Evolutionary conservation across 805 yeast species (phyloP), one percentile per base, ranked within the genome.

Genomic region (Saccharomycopsis sp.): DNA sequence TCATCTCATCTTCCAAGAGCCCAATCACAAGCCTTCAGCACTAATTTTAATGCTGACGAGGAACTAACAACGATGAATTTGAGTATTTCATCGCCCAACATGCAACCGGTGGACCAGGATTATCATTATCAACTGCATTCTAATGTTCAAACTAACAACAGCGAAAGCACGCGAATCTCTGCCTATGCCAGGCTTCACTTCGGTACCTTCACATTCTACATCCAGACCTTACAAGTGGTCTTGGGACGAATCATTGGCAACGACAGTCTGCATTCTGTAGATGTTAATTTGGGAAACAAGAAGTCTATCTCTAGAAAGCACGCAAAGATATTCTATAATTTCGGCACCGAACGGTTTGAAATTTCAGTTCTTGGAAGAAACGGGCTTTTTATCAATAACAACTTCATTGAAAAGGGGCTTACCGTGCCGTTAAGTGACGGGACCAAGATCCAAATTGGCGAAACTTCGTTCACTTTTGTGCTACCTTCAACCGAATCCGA

Each of bases 331-430:
- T 93, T 92, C 70, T 94, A 93, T 75, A 94, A 94, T 69, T 94
- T 94, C 72, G 98, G 97, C 2, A 91, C 96, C 2, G 98, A 93
- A 69, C 74, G 96, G 63, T 94, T 94, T 68, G 99, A 94, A 71
- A 74, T 94, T 52, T 85, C 96, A 7, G 91, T 94, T 1, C 77
- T 92, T 65, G 99, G 99, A 19, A 80, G 97, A 65, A 94, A 94
- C 70, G 99, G 99, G 44, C 97, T 97, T 1, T 94, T 94, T 76
- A 96, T 94, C 2, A 94, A 93, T 70, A 97, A 91, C 64, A 77
- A 77, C 41, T 94, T 93, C 70, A 86, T 94, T 3, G 97, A 90
- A 68, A 83, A 87, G 61, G 97, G 97, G 7, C 84, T 89, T 42
- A 94, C 99, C 0, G 91, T 94, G 7, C 97, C 97, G 1, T 74